Conservation (phyloP, 306 rosid genomes). For the Rubus idaeus region DNA sequence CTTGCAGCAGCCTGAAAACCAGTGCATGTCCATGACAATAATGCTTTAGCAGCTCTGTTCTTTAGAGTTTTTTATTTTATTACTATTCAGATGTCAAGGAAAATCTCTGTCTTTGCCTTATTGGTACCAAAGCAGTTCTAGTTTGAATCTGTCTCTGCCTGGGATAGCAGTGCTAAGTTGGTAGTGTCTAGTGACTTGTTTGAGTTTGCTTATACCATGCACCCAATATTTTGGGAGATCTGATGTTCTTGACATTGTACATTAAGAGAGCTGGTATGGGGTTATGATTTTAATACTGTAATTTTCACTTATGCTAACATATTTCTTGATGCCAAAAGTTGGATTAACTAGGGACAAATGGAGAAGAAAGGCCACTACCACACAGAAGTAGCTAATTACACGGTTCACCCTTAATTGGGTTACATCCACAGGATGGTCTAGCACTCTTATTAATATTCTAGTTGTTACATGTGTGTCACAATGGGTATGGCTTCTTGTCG, state of each 20-base stretch:
- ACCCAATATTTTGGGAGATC: neutral
- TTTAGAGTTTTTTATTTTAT: neutral
- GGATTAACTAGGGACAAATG: neutral
- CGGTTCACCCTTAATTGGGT: neutral
- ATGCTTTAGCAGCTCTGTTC: neutral
- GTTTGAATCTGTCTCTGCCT: neutral
- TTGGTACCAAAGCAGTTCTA: slow-evolving; percentile 2
- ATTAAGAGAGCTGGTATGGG: neutral
- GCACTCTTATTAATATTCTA: neutral
- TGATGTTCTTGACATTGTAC: slow-evolving; percentile 4
- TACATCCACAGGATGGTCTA: neutral
- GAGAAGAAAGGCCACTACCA: neutral
- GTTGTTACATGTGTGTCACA: neutral
- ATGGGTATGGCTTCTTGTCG: neutral
- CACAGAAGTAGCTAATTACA: neutral
- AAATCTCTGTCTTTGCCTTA: neutral
- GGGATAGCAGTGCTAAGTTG: neutral
- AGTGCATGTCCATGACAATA: neutral
- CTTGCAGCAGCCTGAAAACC: neutral
- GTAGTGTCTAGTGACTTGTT: neutral
- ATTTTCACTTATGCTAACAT: neutral
- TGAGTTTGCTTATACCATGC: neutral
- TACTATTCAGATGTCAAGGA: neutral
- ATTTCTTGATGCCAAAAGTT: neutral
- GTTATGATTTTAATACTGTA: slow-evolving; percentile 4